phyloP scores from a whole-genome alignment of 2,329 filamentous ascomycete genomes.

The Aspergillus quadricinctus region DNA sequence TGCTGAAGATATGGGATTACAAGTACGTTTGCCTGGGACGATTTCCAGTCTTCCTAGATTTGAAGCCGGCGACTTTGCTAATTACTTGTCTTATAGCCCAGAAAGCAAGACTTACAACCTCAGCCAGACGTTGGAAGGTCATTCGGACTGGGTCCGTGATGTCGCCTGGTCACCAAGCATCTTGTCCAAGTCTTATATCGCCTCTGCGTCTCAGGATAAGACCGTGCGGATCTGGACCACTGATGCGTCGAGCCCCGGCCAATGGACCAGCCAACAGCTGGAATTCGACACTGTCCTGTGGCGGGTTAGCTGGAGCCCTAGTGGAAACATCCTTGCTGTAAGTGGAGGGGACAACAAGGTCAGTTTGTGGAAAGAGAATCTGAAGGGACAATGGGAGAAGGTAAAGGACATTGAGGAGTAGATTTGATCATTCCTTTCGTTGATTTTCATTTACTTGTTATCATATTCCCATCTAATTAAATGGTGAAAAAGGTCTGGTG shows the following conservation, averaged over 20 bases:
- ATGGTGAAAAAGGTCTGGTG: slow-evolving; percentile 10
- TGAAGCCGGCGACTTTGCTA: not conserved
- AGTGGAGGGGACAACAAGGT: slow-evolving; percentile 96
- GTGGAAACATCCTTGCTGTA: slow-evolving; percentile 91
- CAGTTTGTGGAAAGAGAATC: slow-evolving; percentile 95
- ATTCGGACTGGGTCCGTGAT: slow-evolving; percentile 95
- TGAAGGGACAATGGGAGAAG: slow-evolving; percentile 94
- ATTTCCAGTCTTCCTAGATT: not conserved
- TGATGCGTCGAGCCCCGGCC: slow-evolving; percentile 59
- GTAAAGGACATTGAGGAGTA: slow-evolving; percentile 94
- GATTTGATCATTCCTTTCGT: slow-evolving; percentile 5
- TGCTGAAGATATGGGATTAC: slow-evolving; percentile 89
- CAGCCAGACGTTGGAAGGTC: slow-evolving; percentile 63
- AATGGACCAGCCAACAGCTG: slow-evolving; percentile 82
- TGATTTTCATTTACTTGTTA: slow-evolving; percentile 6
- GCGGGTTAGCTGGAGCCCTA: slow-evolving; percentile 97
- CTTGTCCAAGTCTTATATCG: slow-evolving; percentile 93
- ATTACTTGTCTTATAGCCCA: slow-evolving; percentile 30
- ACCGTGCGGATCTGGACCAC: slow-evolving; percentile 96
- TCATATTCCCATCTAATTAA: slow-evolving; percentile 11
- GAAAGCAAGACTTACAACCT: slow-evolving; percentile 52
- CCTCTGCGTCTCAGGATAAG: slow-evolving; percentile 91
- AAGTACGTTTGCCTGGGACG: slow-evolving; percentile 45
- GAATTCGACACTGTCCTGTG: slow-evolving; percentile 86
- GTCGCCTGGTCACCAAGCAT: slow-evolving; percentile 96